Percentiles rank a stretch among this genome's conserved stretches.
Evolutionary conservation across 495 filamentous ascomycete genomes (phyloP).

Genomic region (Cudoniella acicularis): DNA sequence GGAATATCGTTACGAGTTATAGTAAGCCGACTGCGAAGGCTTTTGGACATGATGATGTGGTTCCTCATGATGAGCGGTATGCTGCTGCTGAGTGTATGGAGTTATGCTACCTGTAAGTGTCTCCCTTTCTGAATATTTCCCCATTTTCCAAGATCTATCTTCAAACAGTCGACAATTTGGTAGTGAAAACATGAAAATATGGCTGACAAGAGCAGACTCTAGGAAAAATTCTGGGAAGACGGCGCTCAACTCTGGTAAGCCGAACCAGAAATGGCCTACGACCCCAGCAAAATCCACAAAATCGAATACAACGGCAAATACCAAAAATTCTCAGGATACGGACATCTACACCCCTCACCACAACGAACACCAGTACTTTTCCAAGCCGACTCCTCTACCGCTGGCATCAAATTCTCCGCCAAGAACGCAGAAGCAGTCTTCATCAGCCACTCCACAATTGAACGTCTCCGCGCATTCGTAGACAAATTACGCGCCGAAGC

Average conservation of each 20-base stretch:
- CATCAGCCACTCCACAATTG: conserved; percentile 50
- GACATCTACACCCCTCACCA: conserved; percentile 59
- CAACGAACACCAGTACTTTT: conserved; percentile 62
- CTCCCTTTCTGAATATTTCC: too few species aligned
- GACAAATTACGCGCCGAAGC: conserved; percentile 50
- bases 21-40: conserved; percentile 57
- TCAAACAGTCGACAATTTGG: too few species aligned
- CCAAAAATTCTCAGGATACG: conserved; percentile 46
- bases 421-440: conserved; percentile 63
- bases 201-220: conserved; percentile 32
- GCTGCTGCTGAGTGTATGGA: conserved; percentile 54
- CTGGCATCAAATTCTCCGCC: conserved; percentile 55
- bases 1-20: conserved; percentile 63
- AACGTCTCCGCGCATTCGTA: conserved; percentile 47
- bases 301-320: conserved; percentile 60
- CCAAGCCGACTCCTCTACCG: conserved; percentile 60
- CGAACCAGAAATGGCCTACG: conserved; percentile 47
- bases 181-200: neutral
- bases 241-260: conserved; percentile 49
- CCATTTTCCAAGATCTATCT: too few species aligned
- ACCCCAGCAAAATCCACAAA: conserved; percentile 51
- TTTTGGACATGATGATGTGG: conserved; percentile 50
- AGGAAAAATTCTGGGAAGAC: conserved; percentile 57
- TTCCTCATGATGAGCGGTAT: conserved; percentile 61
- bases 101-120: conserved; percentile 42